Evolutionary conservation across 306 rosid genomes (phyloP).

Genomic region (Rubus idaeus): DNA sequence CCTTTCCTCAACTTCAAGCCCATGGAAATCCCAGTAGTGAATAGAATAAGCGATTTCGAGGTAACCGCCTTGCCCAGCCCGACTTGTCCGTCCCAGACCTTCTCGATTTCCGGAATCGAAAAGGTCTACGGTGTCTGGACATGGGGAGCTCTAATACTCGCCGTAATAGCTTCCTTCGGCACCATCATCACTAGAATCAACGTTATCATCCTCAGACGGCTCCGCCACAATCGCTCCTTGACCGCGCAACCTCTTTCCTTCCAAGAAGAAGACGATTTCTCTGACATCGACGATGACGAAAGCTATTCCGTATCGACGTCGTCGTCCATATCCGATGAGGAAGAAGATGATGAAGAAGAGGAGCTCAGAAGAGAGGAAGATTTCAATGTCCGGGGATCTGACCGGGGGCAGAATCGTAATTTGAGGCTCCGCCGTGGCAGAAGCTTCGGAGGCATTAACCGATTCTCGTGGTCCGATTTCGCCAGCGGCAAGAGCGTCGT

Average conservation of each 20-base stretch:
- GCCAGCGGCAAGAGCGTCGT: constrained; percentile 63
- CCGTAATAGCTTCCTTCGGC: constrained; percentile 57
- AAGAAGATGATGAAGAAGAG: constrained; percentile 28
- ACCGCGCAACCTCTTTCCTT: constrained; percentile 30
- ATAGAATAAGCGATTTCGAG: constrained; percentile 45
- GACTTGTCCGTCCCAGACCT: constrained; percentile 29
- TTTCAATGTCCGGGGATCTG: constrained; percentile 46
- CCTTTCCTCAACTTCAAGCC: neutral
- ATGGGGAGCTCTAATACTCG: constrained; percentile 62
- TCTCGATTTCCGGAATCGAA: constrained; percentile 32
- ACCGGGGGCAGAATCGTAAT: constrained; percentile 18
- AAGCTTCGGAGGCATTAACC: constrained; percentile 42
- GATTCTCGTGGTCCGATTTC: constrained; percentile 65
- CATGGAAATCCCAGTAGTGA: constrained; percentile 59
- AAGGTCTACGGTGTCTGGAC: constrained; percentile 40
- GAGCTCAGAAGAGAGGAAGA: constrained; percentile 17
- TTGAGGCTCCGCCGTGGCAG: constrained; percentile 28
- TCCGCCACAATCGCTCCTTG: constrained; percentile 11
- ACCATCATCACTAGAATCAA: constrained; percentile 51
- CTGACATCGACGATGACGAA: constrained; percentile 32
- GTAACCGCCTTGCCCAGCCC: constrained; percentile 36
- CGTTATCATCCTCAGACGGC: constrained; percentile 32
- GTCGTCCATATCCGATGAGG: constrained; percentile 29
- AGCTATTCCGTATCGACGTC: constrained; percentile 21
- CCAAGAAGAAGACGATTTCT: constrained; percentile 29